These are phyloP conservation scores for Argentina anserina DNA, from an alignment of 306 rosid species.

Conservation along the genomic window DNA sequence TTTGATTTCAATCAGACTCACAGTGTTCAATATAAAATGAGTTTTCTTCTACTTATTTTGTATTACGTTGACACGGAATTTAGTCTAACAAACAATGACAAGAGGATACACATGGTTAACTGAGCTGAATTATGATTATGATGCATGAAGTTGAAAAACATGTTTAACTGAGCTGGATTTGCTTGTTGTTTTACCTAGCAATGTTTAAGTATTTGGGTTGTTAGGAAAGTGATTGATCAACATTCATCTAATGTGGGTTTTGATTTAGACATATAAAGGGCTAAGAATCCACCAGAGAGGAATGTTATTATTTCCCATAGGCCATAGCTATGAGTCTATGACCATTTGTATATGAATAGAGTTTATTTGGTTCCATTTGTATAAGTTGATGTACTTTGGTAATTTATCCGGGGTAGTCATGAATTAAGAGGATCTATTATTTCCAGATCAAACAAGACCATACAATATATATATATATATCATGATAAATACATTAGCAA, in stretches of 20 bases:
- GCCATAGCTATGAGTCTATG: too few species aligned
- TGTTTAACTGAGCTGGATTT: neutral
- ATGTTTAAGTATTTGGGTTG: neutral
- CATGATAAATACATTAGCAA: slow-evolving; percentile 26
- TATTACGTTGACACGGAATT: too few species aligned
- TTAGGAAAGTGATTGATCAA: neutral
- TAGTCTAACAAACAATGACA: too few species aligned
- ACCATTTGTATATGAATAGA: neutral
- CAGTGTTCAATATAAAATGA: too few species aligned
- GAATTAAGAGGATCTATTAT: neutral
- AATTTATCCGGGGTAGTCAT: slow-evolving; percentile 18
- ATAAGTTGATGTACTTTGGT: neutral
- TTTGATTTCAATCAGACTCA: too few species aligned
- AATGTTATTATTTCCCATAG: neutral
- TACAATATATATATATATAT: slow-evolving; percentile 24
- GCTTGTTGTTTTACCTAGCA: neutral
- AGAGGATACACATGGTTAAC: too few species aligned
- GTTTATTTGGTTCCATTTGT: neutral
- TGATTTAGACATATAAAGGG: neutral
- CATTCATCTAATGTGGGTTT: neutral
- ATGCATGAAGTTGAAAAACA: slow-evolving; percentile 7
- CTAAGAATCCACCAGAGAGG: neutral
- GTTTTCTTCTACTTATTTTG: too few species aligned
- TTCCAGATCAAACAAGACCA: neutral
- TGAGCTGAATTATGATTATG: slow-evolving; percentile 10